Evolutionary conservation across 805 yeast genomes (phyloP).

Genomic region (Sugiyamaella floridensis): DNA sequence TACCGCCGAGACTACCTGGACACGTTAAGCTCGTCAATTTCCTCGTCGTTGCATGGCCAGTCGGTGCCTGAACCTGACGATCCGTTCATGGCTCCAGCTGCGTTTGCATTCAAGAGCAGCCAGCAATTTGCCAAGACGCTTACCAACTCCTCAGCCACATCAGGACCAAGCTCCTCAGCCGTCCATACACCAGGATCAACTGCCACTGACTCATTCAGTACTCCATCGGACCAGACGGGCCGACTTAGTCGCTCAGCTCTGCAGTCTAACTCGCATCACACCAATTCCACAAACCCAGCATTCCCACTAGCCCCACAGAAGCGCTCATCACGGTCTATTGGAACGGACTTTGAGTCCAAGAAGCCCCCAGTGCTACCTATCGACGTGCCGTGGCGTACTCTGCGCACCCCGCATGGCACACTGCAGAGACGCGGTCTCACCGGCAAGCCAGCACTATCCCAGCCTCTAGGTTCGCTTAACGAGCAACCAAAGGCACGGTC

Average conservation of each 20-base stretch:
- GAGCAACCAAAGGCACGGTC: not conserved
- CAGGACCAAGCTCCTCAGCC: not conserved
- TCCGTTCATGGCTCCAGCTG: conserved; percentile 11
- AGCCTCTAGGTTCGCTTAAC: not conserved
- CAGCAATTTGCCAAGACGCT: conserved; percentile 11
- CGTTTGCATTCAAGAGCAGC: conserved; percentile 12
- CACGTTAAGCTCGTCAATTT: not conserved
- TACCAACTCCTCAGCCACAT: not conserved
- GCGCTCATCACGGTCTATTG: conserved; percentile 14
- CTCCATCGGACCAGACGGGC: conserved; percentile 13
- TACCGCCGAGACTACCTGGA: conserved; percentile 16
- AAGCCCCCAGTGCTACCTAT: not conserved
- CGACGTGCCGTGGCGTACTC: not conserved
- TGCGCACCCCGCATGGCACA: not conserved
- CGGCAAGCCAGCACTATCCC: conserved; percentile 2
- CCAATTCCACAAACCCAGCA: not conserved
- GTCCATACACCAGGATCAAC: not conserved
- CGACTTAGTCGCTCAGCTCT: not conserved
- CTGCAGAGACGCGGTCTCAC: conserved; percentile 4
- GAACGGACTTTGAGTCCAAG: not conserved
- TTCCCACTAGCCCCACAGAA: conserved; percentile 21
- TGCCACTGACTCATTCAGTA: conserved; percentile 7
- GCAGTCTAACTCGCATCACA: not conserved
- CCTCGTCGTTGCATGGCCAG: not conserved
- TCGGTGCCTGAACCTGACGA: conserved; percentile 3